Conservation (phyloP, 805 yeast species). For the Metschnikowia lachancei region DNA sequence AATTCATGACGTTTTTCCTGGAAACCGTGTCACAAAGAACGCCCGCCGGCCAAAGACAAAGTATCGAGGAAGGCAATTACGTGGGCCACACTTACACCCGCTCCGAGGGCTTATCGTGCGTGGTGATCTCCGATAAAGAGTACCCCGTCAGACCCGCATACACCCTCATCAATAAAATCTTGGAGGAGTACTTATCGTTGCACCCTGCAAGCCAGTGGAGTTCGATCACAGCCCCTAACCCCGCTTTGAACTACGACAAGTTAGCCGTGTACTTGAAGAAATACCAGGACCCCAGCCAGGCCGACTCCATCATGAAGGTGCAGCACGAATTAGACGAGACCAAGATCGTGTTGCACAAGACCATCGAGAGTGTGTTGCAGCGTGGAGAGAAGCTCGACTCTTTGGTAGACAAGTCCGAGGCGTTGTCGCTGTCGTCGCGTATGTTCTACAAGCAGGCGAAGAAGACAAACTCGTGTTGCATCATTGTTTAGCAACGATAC, state of each 20-base stretch:
- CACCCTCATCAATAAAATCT: constrained; percentile 81
- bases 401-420: constrained; percentile 92
- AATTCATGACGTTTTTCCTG: constrained; percentile 92
- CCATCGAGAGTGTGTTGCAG: constrained; percentile 89
- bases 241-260: constrained; percentile 52
- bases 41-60: constrained; percentile 83
- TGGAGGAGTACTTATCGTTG: constrained; percentile 84
- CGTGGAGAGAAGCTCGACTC: constrained; percentile 96
- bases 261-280: constrained; percentile 69
- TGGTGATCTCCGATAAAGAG: constrained; percentile 88
- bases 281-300: constrained; percentile 96
- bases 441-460: constrained; percentile 97
- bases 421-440: constrained; percentile 80
- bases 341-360: constrained; percentile 91
- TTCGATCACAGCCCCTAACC: constrained; percentile 42
- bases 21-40: constrained; percentile 91
- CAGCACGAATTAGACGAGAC: constrained; percentile 98
- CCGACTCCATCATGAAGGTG: constrained; percentile 94
- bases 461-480: constrained; percentile 48
- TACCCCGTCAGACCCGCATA: constrained; percentile 97
- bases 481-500: constrained; percentile 25
- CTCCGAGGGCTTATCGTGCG: constrained; percentile 88
- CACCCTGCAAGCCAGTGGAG: constrained; percentile 76
- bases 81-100: constrained; percentile 90
- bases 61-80: constrained; percentile 88